Percentiles rank a stretch among this genome's conserved stretches.
These are phyloP conservation scores for Verticillium tricorpus DNA, from an alignment of 2,329 filamentous ascomycete species.

Conservation along the genomic window DNA sequence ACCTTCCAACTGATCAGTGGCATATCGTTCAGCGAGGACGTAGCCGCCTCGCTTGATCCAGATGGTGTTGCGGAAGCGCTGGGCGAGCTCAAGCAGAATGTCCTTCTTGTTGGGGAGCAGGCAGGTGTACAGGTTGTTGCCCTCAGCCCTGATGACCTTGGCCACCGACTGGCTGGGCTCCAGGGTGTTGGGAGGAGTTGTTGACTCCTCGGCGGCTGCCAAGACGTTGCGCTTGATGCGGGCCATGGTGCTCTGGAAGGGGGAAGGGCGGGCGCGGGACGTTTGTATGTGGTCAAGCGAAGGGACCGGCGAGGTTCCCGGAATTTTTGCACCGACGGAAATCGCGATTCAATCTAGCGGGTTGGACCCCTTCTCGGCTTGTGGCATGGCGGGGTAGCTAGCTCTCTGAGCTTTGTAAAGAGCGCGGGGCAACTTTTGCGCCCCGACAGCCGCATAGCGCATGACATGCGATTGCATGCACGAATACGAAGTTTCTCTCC, in stretches of 20 bases:
- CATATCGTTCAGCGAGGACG: constrained; percentile 71
- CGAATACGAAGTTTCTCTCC: background rate
- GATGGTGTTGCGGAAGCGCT: constrained; percentile 84
- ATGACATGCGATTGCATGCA: background rate
- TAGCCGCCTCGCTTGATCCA: constrained; percentile 90
- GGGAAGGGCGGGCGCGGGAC: background rate
- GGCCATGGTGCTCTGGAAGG: constrained; percentile 23
- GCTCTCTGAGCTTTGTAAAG: background rate
- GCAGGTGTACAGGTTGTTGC: constrained; percentile 85
- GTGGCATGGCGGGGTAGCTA: background rate
- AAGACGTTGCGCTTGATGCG: constrained; percentile 65
- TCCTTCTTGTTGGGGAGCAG: constrained; percentile 62
- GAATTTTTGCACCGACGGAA: background rate
- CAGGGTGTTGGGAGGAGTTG: constrained; percentile 54
- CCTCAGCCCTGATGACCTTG: constrained; percentile 74
- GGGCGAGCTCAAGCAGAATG: constrained; percentile 74
- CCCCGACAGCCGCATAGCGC: background rate
- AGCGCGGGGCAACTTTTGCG: background rate
- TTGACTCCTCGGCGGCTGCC: constrained; percentile 70
- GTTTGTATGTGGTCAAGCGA: background rate
- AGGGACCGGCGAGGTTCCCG: background rate
- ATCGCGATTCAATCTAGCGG: background rate
- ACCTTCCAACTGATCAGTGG: constrained; percentile 63
- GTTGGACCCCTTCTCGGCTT: background rate
- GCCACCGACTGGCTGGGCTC: constrained; percentile 65